A percentile compares a stretch with the other conserved stretches of the same genome.
Evolutionary conservation across 495 filamentous ascomycete species (phyloP).

Genomic region (Hypoxylon crocopeplum): DNA sequence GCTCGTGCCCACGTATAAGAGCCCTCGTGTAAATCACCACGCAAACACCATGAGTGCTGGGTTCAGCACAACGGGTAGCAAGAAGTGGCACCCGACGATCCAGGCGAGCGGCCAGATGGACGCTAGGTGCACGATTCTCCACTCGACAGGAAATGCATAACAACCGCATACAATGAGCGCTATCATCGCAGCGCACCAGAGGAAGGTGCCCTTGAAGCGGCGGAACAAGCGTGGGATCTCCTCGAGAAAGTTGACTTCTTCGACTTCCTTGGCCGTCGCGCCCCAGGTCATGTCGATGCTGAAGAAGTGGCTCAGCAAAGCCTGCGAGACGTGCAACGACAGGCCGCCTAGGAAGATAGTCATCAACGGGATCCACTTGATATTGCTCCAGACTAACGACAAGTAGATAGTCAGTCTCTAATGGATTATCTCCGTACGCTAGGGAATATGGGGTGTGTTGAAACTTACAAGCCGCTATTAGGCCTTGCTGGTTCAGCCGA

Average conservation of each 20-base stretch:
- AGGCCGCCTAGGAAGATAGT: conserved; percentile 70
- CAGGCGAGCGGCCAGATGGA: conserved; percentile 65
- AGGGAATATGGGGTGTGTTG: background rate
- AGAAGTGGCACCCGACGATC: conserved; percentile 62
- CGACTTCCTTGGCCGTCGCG: conserved; percentile 68
- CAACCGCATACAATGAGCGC: conserved; percentile 57
- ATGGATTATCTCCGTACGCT: background rate
- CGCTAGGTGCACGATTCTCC: conserved; percentile 63
- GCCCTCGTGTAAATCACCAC: conserved; percentile 59
- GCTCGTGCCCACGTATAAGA: too few species aligned
- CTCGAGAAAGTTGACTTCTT: conserved; percentile 65
- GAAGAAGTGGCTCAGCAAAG: conserved; percentile 67
- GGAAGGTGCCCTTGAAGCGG: conserved; percentile 66
- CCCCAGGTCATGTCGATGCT: conserved; percentile 69
- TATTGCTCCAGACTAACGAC: conserved; percentile 60
- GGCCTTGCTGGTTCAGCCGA: conserved; percentile 51
- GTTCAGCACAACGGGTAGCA: conserved; percentile 67
- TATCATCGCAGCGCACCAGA: conserved; percentile 55
- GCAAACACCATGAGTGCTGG: conserved; percentile 72
- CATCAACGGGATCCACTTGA: conserved; percentile 70
- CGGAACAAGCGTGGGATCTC: conserved; percentile 63
- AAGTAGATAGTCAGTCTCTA: conserved; percentile 17
- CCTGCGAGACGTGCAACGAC: conserved; percentile 67
- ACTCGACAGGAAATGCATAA: conserved; percentile 55
- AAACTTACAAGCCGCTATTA: conserved; percentile 47